These are phyloP conservation scores for Moesziomyces parantarcticus DNA, from an alignment of 1,284 basidiomycete species.

Conservation along the genomic window DNA sequence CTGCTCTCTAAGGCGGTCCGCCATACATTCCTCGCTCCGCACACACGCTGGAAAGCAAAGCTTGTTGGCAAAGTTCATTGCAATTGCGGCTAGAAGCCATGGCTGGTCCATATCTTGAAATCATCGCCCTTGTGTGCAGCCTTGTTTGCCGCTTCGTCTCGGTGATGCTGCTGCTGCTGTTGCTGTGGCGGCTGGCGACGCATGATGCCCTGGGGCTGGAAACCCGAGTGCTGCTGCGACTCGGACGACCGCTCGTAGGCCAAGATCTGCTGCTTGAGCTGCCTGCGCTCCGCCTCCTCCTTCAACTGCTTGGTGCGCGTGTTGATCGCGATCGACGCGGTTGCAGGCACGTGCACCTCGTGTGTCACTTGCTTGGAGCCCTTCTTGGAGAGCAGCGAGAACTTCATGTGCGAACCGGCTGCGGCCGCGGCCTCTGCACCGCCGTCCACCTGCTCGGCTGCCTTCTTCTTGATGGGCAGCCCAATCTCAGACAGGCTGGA, in stretches of 20 bases:
- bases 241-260: constrained; percentile 69
- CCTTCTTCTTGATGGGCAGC: constrained; percentile 69
- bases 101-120: constrained; percentile 43
- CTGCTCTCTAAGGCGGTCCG: too few species aligned
- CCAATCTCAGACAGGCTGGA: constrained; percentile 74
- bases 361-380: constrained; percentile 84
- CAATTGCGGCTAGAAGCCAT: constrained; percentile 22
- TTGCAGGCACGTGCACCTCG: constrained; percentile 56
- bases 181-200: constrained; percentile 19
- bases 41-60: not conserved
- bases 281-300: constrained; percentile 59
- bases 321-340: constrained; percentile 59
- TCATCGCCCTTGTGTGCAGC: constrained; percentile 13
- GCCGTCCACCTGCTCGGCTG: constrained; percentile 69
- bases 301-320: constrained; percentile 59
- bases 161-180: constrained; percentile 14
- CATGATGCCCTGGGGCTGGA: constrained; percentile 3
- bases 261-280: constrained; percentile 63
- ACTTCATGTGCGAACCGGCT: constrained; percentile 78
- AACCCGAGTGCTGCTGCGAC: constrained; percentile 14
- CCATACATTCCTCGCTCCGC: not conserved
- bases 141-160: constrained; percentile 1
- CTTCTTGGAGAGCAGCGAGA: constrained; percentile 90
- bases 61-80: not conserved
- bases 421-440: constrained; percentile 2